Evolutionary conservation across 768 basidiomycete genomes (phyloP).

Genomic region (Chlorophyllum brunneum): DNA sequence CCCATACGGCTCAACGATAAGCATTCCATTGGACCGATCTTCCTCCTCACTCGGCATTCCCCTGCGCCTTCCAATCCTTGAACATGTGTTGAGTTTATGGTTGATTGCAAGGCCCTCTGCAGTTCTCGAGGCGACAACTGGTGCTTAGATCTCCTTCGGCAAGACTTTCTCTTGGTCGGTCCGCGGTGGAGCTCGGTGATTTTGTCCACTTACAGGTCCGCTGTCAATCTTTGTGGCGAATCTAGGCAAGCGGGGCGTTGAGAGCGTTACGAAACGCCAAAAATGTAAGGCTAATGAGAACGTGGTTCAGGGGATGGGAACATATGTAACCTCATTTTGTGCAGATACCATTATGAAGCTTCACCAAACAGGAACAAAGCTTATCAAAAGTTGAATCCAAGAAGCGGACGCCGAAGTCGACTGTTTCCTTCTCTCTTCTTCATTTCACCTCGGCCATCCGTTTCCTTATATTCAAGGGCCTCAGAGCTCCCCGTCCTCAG

Average conservation of each 20-base stretch:
- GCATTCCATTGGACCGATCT: background rate
- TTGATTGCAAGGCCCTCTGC: background rate
- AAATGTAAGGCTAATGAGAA: background rate
- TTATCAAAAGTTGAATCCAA: constrained; percentile 5
- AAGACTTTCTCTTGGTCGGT: background rate
- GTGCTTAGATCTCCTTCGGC: background rate
- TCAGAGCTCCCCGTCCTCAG: constrained; percentile 1
- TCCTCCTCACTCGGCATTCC: background rate
- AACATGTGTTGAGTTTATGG: background rate
- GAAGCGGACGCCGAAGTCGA: background rate
- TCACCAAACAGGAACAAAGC: constrained; percentile 13
- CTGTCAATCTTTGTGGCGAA: background rate
- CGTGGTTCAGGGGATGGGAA: background rate
- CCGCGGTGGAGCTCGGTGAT: background rate
- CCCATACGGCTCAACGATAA: background rate
- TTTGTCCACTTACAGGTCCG: background rate
- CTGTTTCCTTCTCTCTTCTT: constrained; percentile 6
- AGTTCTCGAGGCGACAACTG: background rate
- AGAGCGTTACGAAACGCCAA: constrained; percentile 1
- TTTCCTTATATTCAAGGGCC: constrained; percentile 5
- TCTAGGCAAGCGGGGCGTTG: background rate
- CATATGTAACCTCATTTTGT: constrained; percentile 2
- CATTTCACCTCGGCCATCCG: background rate
- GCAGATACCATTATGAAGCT: background rate
- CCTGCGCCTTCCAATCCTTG: background rate